Evolutionary conservation across 1,284 basidiomycete genomes (phyloP), one percentile per base, ranked within the genome.

Genomic region (Ustilago shanxiensis): DNA sequence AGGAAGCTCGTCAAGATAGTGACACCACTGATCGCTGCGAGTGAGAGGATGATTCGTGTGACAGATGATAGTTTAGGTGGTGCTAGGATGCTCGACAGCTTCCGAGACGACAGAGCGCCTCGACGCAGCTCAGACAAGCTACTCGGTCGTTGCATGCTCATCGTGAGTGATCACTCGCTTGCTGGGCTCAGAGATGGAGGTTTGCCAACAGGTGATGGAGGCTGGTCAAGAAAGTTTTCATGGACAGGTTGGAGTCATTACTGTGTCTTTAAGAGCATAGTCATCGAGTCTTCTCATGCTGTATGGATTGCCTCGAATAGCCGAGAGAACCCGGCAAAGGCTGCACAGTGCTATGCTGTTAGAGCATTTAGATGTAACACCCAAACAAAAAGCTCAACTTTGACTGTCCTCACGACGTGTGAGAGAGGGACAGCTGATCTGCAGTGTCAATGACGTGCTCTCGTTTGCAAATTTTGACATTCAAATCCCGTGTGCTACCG

Each of bases 1-100:
- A 88, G 68, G 69, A 65, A 87, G 82, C 55, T 87, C 82, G 88
- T 66, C 18, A 82, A 60, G 9, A 81, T 49, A 0, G 81, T 81
- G 20, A 78, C 76, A 18, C 79, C 81, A 37, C 72, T 65, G 56
- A 79, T 63, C 26, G 81, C 66, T 22, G 66, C 29, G 35, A 82
- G 70, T n/a, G 71, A 66, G 13, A 79, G 65, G 22, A 73, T 49
- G 60, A 63, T 77, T 0, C 75, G 62, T 0, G 67, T 59, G 2
- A 55, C 45, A 1, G 70, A 10, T 3, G 74, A 58, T 1, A 77
- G 63, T 37, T 58, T 65, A 10, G 74, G 74, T 20, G 58, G 65
- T 28, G 68, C 47, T 20, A 76, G 52, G n/a, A 68, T 35, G 56
- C 6, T 41, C n/a, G 52, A 59, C 4, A 76, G 57, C 65, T 63